Evolutionary conservation across 495 filamentous ascomycete genomes (phyloP).

Genomic region (Margaritispora aquatica): DNA sequence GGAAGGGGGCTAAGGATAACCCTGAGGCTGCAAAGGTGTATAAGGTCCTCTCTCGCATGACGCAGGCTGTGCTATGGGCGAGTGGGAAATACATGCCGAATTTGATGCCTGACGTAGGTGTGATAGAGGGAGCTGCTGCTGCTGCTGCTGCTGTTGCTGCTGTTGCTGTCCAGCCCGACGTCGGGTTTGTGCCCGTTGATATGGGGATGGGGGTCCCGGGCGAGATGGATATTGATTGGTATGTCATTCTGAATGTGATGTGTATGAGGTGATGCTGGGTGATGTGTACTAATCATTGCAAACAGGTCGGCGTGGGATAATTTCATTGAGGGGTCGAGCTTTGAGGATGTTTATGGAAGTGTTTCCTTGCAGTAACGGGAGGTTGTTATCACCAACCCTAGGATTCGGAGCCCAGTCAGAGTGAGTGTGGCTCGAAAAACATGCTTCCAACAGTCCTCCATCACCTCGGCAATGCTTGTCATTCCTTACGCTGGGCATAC

Average conservation of each 20-base stretch:
- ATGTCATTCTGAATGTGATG: not conserved
- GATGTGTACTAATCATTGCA: not conserved
- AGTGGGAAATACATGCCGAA: not conserved
- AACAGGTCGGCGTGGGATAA: conserved; percentile 12
- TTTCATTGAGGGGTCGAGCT: conserved; percentile 19
- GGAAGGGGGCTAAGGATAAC: conserved; percentile 1
- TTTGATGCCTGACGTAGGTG: not conserved
- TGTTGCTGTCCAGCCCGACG: not conserved
- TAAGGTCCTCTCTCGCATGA: conserved; percentile 12
- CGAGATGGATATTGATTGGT: conserved; percentile 14
- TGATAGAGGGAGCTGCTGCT: no score
- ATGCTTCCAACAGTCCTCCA: no score
- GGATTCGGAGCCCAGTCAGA: not conserved
- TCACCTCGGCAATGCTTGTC: no score
- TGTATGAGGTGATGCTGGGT: no score
- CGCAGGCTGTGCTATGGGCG: not conserved
- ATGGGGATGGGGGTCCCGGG: not conserved
- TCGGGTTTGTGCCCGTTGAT: not conserved
- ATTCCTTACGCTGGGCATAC: no score
- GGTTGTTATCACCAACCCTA: not conserved
- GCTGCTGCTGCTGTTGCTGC: no score
- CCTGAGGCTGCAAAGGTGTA: conserved; percentile 10
- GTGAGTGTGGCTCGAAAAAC: no score
- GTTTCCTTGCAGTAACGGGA: not conserved
- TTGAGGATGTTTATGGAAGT: conserved; percentile 16